Evolutionary conservation across 768 basidiomycete genomes (phyloP), one percentile per base, ranked within the genome.

Genomic region (Lactarius indigo): DNA sequence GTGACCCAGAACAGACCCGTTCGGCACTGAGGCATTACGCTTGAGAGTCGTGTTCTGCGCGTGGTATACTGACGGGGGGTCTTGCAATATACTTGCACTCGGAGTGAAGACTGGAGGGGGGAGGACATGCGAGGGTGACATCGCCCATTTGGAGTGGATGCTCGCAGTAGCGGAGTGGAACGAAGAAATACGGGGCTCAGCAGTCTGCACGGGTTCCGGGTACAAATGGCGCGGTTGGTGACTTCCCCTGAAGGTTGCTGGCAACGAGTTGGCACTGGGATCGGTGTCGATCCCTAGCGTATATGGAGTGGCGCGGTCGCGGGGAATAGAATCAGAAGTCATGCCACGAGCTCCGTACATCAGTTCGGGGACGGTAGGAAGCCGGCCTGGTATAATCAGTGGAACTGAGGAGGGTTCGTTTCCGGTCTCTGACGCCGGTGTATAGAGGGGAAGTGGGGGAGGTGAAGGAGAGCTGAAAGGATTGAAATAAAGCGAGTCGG

Each of bases 131-230:
- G 58, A 30, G 5, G 35, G 30, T n/a, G 47, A 18, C 23, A 37
- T n/a, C 18, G 9, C 12, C 58, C 67, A 68, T 28, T 20, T 57
- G 31, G 67, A 62, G 50, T 68, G 63, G 39, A 70, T 18, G 23
- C 66, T 70, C 8, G 47, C 67, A 47, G 66, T 39, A 9, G 59
- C 15, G 6, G 66, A 64, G 41, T 62, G 57, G 39, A 62, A 5
- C 9, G 67, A 62, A 41, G 33, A 17, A 28, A 15, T 4, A 41
- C 62, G 20, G 57, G 55, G 41, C 5, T 31, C 41, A 8, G 41
- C 9, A 18, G 18, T 20, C 37, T 17, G 66, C 23, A 37, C 20
- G 31, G n/a, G 52, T 5, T 50, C 59, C 20, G 39, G 44, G 18
- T 20, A 42, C 28, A 28, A n/a, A 18, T 31, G 26, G 37, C 23